Percentiles rank a stretch among this genome's conserved stretches.
Evolutionary conservation across 2,329 filamentous ascomycete genomes (phyloP).

Genomic region (Huntiella decipiens): DNA sequence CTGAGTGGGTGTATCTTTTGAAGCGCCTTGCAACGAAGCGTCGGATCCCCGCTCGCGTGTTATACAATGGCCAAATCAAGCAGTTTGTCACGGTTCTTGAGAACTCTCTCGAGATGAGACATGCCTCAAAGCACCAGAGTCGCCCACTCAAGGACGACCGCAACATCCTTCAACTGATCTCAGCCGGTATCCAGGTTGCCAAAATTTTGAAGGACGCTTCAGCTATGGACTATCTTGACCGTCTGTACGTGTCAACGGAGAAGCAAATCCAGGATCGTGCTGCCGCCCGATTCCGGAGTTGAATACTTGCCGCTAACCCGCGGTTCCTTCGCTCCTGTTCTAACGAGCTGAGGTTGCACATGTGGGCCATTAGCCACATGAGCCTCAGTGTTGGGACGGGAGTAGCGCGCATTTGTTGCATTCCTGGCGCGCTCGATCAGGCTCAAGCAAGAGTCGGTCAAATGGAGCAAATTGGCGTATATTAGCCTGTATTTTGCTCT

Average conservation of each 20-base stretch:
- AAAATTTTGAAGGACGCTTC: conserved; percentile 71
- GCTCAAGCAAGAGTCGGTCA: too few relatives aligned
- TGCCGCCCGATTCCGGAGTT: conserved; percentile 22
- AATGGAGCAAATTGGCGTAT: background rate
- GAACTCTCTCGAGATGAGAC: conserved; percentile 74
- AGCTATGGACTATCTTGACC: conserved; percentile 67
- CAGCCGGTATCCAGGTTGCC: conserved; percentile 69
- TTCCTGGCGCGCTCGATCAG: too few relatives aligned
- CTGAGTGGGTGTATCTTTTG: conserved; percentile 76
- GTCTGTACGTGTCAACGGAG: conserved; percentile 67
- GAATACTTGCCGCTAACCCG: conserved; percentile 9
- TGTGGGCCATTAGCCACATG: background rate
- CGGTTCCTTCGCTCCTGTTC: background rate
- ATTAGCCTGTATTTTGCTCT: background rate
- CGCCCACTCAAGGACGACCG: conserved; percentile 73
- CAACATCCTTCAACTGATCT: conserved; percentile 74
- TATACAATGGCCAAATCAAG: conserved; percentile 83
- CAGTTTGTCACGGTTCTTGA: conserved; percentile 77
- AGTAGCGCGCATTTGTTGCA: too few relatives aligned
- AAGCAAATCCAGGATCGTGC: conserved; percentile 54
- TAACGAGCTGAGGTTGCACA: too few relatives aligned
- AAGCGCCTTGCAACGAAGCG: conserved; percentile 74
- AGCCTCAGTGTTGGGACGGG: background rate
- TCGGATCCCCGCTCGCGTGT: conserved; percentile 61
- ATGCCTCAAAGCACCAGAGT: conserved; percentile 67